Evolutionary conservation across 1,139 yeast species (phyloP), one percentile per base, ranked within the genome.

Genomic region (Diutina ranongensis): DNA sequence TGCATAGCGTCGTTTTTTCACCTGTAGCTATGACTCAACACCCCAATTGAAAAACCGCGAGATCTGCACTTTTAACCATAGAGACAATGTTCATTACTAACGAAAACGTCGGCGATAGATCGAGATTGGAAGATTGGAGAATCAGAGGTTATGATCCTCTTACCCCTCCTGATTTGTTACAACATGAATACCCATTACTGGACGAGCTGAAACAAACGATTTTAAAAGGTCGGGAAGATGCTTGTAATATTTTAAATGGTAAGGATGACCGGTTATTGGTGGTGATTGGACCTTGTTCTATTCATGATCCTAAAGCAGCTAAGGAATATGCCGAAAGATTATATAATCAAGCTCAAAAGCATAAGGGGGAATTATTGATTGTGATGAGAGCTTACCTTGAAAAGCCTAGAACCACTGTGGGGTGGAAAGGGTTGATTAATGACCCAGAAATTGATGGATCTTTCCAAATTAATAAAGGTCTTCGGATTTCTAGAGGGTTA

Each of bases 351-450:
- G 67, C 84, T 35, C 78, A 80, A 45, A 74, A 79, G 57, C 70
- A 83, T 54, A 73, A 82, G 54, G 78, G 76, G 45, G 97, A 89
- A 56, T 74, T 92, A 48, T 77, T 79, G 52, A 81, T 92, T 50
- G 84, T 92, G 50, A 92, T 92, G 98, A 81, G 98, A 70, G 97
- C 97, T 3, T 92, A 92, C 71, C 74, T 92, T 58, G 98, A 92
- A 66, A 92, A 92, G 67, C 98, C 98, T 53, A 80, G 98, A 69
- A 92, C 98, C 46, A 92, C 97, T 21, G 97, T 92, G 46, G 98
- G 98, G 50, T 92, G 98, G 98, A 92, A 92, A 67, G 98, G 97
- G 53, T 74, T 92, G 56, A 89, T 92, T 58, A 92, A 92, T 63
- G 98, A 92, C 65, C 98, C 98, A 21, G 95, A 92, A 58, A 83